A percentile compares a stretch with the other conserved stretches of the same genome.
These are phyloP conservation scores for Candida tibetensis DNA, from an alignment of 805 yeast species.

Conservation along the genomic window DNA sequence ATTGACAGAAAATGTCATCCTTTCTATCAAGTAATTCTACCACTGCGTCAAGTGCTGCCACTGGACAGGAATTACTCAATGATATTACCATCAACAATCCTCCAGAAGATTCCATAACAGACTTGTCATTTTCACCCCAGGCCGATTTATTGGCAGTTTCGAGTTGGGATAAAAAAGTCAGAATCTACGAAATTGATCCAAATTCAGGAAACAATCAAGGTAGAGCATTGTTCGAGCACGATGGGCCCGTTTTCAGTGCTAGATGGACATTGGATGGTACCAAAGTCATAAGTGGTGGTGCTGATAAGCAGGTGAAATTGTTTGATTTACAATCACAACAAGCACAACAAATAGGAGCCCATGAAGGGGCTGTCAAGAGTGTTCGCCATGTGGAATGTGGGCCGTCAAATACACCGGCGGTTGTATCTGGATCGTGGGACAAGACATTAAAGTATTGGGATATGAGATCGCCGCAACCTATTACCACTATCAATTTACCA, in stretches of 20 bases:
- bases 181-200: constrained; percentile 82
- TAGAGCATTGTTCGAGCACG: constrained; percentile 84
- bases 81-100: constrained; percentile 73
- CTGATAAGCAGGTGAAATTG: constrained; percentile 81
- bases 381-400: constrained; percentile 83
- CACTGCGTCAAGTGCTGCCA: constrained; percentile 40
- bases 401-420: constrained; percentile 74
- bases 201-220: constrained; percentile 79
- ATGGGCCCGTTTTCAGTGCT: constrained; percentile 78
- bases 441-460: constrained; percentile 95
- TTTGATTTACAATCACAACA: constrained; percentile 84
- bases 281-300: constrained; percentile 84
- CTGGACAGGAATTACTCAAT: constrained; percentile 60
- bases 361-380: constrained; percentile 73
- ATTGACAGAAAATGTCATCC: constrained; percentile 33
- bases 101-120: constrained; percentile 90
- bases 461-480: constrained; percentile 76
- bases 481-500: constrained; percentile 78
- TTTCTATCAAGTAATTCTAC: constrained; percentile 20
- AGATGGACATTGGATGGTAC: constrained; percentile 88
- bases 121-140: constrained; percentile 79
- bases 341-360: constrained; percentile 78
- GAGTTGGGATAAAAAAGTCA: constrained; percentile 93
- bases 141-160: constrained; percentile 79
- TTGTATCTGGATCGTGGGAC: constrained; percentile 96